Evolutionary conservation across 352 stramenopile genomes (phyloP), one percentile per base, ranked within the genome.

Genomic region (Phytophthora fragariae): DNA sequence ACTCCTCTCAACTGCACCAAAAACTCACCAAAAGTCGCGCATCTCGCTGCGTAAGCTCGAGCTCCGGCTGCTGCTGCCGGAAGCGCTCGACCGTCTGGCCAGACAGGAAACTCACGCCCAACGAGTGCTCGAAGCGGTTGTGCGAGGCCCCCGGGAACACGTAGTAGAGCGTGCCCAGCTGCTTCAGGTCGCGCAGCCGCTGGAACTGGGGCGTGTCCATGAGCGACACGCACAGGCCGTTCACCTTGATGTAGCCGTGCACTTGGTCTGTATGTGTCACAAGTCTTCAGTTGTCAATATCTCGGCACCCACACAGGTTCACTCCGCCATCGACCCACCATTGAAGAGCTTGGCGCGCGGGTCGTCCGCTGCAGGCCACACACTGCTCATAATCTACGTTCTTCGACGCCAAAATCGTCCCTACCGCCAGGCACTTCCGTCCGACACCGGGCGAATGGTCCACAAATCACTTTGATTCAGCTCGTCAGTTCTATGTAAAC

Each of bases 101-200:
- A 0, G 97, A 97, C n/a, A 99, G 78, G 73, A 98, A 92, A 15
- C 93, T 94, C 35, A 99, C 97, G 24, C 98, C 98, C 5, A 99
- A 65, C 11, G 85, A 98, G 79, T 99, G 97, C 72, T 99, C 93
- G 62, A 99, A 99, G n/a, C 97, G 86, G 59, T 94, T 98, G 79
- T 99, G 97, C 50, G 89, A 95, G 1, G 84, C 93, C 37, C 83
- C 92, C 0, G 92, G 89, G 75, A 98, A 94, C 21, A 95, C 85
- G 53, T 95, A 93, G 73, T 93, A 95, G 33, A 93, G 84, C 31
- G 86, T 93, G 15, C 97, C 97, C 24, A 99, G 84, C 81, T 99
- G 98, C 73, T 98, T 97, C 27, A 99, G 82, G 50, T 95, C 80
- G 50, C 95, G 82, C n/a, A 99, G 87, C 6, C 98, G 90, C 75